A percentile compares a stretch with the other conserved stretches of the same genome.
These are phyloP conservation scores for Gymnopus androsaceus DNA, from an alignment of 1,284 basidiomycete species.

Conservation along the genomic window DNA sequence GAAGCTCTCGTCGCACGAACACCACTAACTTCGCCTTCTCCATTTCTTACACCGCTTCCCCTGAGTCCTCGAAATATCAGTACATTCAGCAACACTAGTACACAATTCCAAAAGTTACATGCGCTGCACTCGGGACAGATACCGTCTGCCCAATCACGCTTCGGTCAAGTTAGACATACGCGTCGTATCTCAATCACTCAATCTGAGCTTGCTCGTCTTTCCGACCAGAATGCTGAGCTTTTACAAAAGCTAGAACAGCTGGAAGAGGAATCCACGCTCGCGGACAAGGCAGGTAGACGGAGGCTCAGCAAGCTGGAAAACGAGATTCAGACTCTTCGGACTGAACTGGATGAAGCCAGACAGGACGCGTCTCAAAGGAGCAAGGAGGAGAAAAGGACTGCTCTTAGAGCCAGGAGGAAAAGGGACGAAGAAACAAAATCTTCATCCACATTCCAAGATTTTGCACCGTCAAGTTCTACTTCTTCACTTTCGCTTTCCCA, in stretches of 20 bases:
- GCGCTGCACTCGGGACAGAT: neutral
- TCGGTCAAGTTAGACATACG: neutral
- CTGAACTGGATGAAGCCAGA: slow-evolving; percentile 74
- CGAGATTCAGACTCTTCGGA: slow-evolving; percentile 69
- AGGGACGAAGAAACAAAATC: neutral
- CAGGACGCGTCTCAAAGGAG: slow-evolving; percentile 44
- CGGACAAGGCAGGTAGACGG: slow-evolving; percentile 68
- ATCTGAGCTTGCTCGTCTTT: slow-evolving; percentile 67
- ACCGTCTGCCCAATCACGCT: neutral
- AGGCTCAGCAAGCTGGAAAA: slow-evolving; percentile 73
- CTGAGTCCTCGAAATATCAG: neutral
- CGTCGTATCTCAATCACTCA: slow-evolving; percentile 63
- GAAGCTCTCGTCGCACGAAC: slow-evolving; percentile 4
- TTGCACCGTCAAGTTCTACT: neutral
- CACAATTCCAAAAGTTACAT: neutral
- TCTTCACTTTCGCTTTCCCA: neutral
- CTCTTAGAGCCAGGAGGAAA: neutral
- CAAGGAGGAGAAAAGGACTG: slow-evolving; percentile 40
- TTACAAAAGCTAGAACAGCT: slow-evolving; percentile 72
- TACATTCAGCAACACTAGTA: neutral
- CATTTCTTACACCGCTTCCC: neutral
- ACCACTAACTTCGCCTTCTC: slow-evolving; percentile 5
- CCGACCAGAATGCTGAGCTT: slow-evolving; percentile 82
- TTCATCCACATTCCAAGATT: slow-evolving; percentile 3
- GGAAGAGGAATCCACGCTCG: slow-evolving; percentile 65